Conservation (phyloP, 2,329 filamentous ascomycete species). For the Chrysoporthe austroafricana region DNA sequence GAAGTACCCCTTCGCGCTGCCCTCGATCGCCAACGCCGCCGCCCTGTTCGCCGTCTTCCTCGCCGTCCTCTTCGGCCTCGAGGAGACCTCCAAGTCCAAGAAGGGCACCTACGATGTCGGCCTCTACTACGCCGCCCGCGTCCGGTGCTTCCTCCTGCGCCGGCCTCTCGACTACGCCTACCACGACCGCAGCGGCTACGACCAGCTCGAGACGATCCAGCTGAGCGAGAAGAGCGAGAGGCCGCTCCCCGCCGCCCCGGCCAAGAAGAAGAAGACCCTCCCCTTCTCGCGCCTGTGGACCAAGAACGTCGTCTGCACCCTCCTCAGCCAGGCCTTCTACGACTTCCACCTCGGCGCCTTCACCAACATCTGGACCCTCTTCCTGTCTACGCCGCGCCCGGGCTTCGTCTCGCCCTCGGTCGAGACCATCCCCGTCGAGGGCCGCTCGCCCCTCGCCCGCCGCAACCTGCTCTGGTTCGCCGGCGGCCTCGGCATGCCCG, state of each 20-base stretch:
- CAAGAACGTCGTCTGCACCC: constrained; percentile 52
- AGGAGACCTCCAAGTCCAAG: constrained; percentile 56
- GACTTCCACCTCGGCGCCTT: constrained; percentile 73
- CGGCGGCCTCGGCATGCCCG: constrained; percentile 69
- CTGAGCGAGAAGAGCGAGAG: constrained; percentile 24
- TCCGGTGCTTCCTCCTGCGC: constrained; percentile 34
- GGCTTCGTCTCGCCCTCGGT: constrained; percentile 30
- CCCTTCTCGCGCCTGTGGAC: constrained; percentile 51
- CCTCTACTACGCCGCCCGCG: constrained; percentile 40
- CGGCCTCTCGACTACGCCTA: constrained; percentile 34
- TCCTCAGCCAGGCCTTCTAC: constrained; percentile 69
- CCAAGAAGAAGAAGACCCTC: constrained; percentile 29
- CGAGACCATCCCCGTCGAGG: constrained; percentile 23
- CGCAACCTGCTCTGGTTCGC: constrained; percentile 58
- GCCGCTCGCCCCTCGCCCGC: constrained; percentile 35
- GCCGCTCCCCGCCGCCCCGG: constrained; percentile 11
- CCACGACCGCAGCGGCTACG: constrained; percentile 38
- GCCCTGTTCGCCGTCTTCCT: constrained; percentile 61
- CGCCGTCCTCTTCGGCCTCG: constrained; percentile 65
- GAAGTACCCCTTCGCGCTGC: constrained; percentile 69
- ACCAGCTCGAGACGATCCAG: constrained; percentile 34
- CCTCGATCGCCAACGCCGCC: constrained; percentile 67
- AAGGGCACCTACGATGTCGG: constrained; percentile 51
- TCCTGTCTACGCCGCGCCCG: constrained; percentile 68
- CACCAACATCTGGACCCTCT: constrained; percentile 70